A percentile compares a stretch with the other conserved stretches of the same genome.
Conservation (phyloP, 169 alveolate species). For the Babesia caballi region DNA sequence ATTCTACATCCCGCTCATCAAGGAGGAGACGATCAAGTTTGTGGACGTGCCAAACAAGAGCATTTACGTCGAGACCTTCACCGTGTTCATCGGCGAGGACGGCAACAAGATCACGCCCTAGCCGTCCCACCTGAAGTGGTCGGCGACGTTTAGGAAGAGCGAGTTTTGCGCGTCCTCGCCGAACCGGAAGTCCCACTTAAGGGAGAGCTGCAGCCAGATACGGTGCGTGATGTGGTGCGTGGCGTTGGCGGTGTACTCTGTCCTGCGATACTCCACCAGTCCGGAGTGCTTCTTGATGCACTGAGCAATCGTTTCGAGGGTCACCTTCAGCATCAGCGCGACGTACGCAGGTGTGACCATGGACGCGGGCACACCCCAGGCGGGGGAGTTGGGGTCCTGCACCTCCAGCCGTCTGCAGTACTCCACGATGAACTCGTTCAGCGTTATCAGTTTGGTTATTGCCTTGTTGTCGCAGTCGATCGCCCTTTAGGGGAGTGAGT, state of each 20-base stretch:
- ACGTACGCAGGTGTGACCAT: constrained; percentile 33
- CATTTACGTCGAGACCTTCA: constrained; percentile 54
- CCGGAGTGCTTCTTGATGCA: constrained; percentile 51
- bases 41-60: constrained; percentile 60
- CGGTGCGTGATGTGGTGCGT: constrained; percentile 76
- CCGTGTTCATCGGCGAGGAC: constrained; percentile 59
- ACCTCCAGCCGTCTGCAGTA: constrained; percentile 67
- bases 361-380: constrained; percentile 54
- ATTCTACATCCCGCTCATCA: constrained; percentile 54
- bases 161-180: constrained; percentile 60
- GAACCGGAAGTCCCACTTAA: constrained; percentile 67
- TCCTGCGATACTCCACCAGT: constrained; percentile 58
- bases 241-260: constrained; percentile 73
- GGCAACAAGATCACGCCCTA: constrained; percentile 9
- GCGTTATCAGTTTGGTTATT: constrained; percentile 54
- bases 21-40: constrained; percentile 46
- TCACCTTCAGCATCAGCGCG: constrained; percentile 36
- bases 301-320: constrained; percentile 25
- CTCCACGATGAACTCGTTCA: constrained; percentile 68
- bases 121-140: constrained; percentile 73
- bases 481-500: constrained; percentile 12
- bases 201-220: constrained; percentile 74
- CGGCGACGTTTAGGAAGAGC: constrained; percentile 71
- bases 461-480: constrained; percentile 58
- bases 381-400: constrained; percentile 58